Conservation (phyloP, 108 stramenopile genomes). For the Pseudonitzschia pungens region DNA sequence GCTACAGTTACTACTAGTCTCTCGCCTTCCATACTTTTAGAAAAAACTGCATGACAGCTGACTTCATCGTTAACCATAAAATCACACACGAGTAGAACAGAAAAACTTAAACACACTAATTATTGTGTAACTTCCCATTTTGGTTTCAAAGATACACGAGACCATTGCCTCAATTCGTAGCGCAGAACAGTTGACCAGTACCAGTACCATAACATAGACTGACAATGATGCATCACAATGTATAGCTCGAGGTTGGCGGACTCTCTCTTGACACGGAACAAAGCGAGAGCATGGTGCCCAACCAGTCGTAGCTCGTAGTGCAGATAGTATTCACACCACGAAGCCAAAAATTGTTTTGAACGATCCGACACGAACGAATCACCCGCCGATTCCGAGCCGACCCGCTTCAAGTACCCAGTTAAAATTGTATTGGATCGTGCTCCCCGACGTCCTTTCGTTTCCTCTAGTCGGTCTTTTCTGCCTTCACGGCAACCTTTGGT, state of each 20-base stretch:
- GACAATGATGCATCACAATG: background rate
- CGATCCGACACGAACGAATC: too few species aligned
- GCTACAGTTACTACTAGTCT: too few species aligned
- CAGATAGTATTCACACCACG: background rate
- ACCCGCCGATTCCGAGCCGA: background rate
- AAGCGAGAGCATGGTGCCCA: background rate
- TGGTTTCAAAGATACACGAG: too few species aligned
- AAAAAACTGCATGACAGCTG: too few species aligned
- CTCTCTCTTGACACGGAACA: background rate
- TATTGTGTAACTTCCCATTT: too few species aligned
- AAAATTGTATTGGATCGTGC: background rate
- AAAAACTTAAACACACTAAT: too few species aligned
- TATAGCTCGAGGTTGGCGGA: background rate
- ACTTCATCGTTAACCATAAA: too few species aligned
- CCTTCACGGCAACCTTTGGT: background rate
- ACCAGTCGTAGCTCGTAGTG: background rate
- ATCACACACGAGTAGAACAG: too few species aligned
- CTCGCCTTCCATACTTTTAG: too few species aligned
- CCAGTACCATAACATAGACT: too few species aligned
- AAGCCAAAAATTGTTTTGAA: background rate
- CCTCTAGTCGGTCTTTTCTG: conserved; percentile 9
- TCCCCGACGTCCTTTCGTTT: background rate
- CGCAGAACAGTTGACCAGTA: too few species aligned
- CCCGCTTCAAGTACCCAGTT: background rate
- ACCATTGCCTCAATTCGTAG: too few species aligned